Evolutionary conservation across 1,284 basidiomycete genomes (phyloP), one percentile per base, ranked within the genome.

Genomic region (Exsudoporus floridanus): DNA sequence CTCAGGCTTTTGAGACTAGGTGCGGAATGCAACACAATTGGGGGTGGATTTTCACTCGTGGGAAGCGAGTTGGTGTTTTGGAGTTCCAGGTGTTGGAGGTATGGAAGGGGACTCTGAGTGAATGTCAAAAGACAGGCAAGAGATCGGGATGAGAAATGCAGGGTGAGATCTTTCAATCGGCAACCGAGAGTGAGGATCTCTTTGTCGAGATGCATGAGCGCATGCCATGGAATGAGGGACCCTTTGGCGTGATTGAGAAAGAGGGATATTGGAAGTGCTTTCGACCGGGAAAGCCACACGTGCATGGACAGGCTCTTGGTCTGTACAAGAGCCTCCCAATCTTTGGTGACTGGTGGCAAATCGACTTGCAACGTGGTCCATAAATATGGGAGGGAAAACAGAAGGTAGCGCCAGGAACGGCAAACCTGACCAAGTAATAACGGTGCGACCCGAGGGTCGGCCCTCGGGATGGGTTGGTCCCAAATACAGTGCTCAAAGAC

Each of bases 191-290:
- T 48, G 25, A 70, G 54, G 21, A 71, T 60, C 21, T 68, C 66
- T 25, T 56, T 66, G 37, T 71, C 70, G 2, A 71, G 65, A 43
- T 53, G 55, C 42, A 70, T 49, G 39, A 71, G 68, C 0, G 69
- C 61, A 16, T 55, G 50, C 65, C 66, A 65, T 1, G 61, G 59
- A 25, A 68, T 58, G 23, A 46, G 41, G 16, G 63, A 56, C 0
- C 54, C 67, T 21, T 56, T 68, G 36, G 49, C 1, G 21, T 71
- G 68, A 33, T 54, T 53, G 45, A 68, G 49, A 19, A 34, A 44
- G n/a, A 68, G 45, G 49, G 68, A 62, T 16, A 70, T 50, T 4
- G 64, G 69, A 43, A 71, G 66, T 1, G 62, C 46, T 27, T 64
- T 70, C 2, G 66, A 58, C 9, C 63, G 66, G 25, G 66, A 67